A percentile compares a stretch with the other conserved stretches of the same genome.
These are phyloP conservation scores for Penicillium expansum DNA, from an alignment of 2,329 filamentous ascomycete species.

Conservation along the genomic window DNA sequence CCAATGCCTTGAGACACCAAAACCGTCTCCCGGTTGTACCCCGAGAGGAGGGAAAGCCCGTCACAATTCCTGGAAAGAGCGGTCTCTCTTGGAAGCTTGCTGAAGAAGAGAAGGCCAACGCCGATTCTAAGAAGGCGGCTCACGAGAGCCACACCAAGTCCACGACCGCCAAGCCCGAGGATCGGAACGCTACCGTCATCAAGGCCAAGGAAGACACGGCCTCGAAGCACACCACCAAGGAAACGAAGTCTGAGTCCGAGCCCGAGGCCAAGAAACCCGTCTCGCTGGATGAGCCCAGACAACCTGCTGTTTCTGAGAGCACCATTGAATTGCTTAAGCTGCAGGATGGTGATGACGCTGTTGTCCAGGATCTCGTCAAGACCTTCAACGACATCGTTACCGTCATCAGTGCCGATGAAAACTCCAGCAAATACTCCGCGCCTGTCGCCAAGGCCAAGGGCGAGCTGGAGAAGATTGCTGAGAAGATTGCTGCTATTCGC, in stretches of 20 bases:
- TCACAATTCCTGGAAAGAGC: conserved; percentile 81
- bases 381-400: conserved; percentile 96
- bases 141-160: conserved; percentile 34
- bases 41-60: conserved; percentile 61
- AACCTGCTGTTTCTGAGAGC: conserved; percentile 49
- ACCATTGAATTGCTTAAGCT: conserved; percentile 77
- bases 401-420: conserved; percentile 83
- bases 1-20: conserved; percentile 51
- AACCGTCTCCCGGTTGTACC: conserved; percentile 35
- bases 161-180: conserved; percentile 28
- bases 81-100: conserved; percentile 78
- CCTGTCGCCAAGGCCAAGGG: conserved; percentile 83
- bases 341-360: conserved; percentile 73
- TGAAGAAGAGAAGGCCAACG: conserved; percentile 57
- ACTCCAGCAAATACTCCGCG: conserved; percentile 71
- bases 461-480: conserved; percentile 73
- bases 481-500: conserved; percentile 74
- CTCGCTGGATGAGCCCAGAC: conserved; percentile 36
- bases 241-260: conserved; percentile 12
- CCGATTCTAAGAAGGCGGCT: conserved; percentile 55
- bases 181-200: conserved; percentile 26
- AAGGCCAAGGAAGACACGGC: conserved; percentile 34
- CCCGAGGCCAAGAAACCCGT: conserved; percentile 29
- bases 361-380: conserved; percentile 89
- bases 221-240: conserved; percentile 26